phyloP scores from a whole-genome alignment of 2,329 filamentous ascomycete genomes.

The Xylariaceae sp. region DNA sequence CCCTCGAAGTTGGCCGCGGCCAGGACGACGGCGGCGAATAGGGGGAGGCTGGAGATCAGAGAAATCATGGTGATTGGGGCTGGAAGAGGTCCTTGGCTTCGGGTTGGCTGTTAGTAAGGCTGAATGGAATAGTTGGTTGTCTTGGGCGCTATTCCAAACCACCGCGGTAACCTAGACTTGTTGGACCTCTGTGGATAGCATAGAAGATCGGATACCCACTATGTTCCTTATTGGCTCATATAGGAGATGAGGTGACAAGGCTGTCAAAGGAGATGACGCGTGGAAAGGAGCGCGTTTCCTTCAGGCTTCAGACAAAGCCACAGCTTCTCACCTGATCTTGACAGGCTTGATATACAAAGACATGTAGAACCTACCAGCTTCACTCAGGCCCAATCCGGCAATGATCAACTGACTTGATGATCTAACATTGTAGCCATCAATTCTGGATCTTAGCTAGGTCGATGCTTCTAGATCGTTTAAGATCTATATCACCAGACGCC shows the following conservation, averaged over 20 bases:
- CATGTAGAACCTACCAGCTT: neutral
- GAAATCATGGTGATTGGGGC: neutral
- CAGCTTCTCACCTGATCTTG: neutral
- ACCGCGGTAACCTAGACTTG: neutral
- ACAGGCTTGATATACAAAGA: neutral
- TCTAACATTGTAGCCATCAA: neutral
- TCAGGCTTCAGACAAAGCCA: neutral
- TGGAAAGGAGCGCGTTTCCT: neutral
- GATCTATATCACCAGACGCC: neutral
- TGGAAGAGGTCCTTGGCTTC: constrained; percentile 1
- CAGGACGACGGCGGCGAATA: neutral
- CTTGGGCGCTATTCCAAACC: neutral
- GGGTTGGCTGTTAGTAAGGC: neutral
- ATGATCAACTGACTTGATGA: neutral
- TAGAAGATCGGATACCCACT: neutral
- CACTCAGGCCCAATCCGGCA: neutral
- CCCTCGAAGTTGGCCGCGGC: constrained; percentile 11
- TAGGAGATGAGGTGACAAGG: constrained; percentile 2
- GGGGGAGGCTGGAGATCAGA: constrained; percentile 1
- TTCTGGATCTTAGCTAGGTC: neutral
- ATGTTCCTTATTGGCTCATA: neutral
- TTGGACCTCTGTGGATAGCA: constrained; percentile 6
- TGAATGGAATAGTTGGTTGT: neutral
- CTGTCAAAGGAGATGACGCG: constrained; percentile 1
- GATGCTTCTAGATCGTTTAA: neutral